Evolutionary conservation across 352 stramenopile genomes (phyloP), one percentile per base, ranked within the genome.

Genomic region (Aphanomyces astaci): DNA sequence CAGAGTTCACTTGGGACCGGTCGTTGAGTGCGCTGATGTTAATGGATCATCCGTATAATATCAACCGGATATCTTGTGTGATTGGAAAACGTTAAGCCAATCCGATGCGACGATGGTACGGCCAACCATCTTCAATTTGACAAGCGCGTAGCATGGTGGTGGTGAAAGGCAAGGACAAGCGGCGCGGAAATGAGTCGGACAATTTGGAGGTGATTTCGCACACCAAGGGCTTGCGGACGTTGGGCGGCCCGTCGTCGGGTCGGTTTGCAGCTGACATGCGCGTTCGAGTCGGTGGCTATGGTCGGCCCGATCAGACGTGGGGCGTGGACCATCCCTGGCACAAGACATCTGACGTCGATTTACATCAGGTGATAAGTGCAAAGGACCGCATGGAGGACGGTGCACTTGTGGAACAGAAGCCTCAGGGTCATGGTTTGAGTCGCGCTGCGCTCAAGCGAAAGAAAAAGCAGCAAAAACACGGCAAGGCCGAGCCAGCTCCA

Each of bases 181-280:
- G 80, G 40, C 75, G 75, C 53, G 82, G 76, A 66, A 90, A 90
- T 66, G 79, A 78, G 63, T 46, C 73, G 2, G 75, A 88, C 30
- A 80, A 88, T 68, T 75, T 90, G 40, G 69, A 60, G 3, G 82
- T 89, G 39, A 88, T 90, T 52, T 75, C 79, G 9, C 75, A 79
- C 30, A 90, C 81, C 68, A 89, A 89, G 51, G 82, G 82, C 24
- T 49, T 90, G 71, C 79, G 81, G 3, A 88, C 80, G 17, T 54
- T 90, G 39, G 63, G 73, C 22, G 73, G 73, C 24, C 28, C 36
- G 15, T 36, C 25, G 49, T 46, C 79, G 0, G 84, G 84, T 17
- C 81, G 82, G 27, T 92, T 92, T 56, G 84, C 84, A 28, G 84
- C 84, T 56, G 84, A 92, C 71, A 92, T 92, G 84, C 84, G 84